phyloP scores from a whole-genome alignment of 192 early-diverging fungal species.

The Coemansia sp. region DNA sequence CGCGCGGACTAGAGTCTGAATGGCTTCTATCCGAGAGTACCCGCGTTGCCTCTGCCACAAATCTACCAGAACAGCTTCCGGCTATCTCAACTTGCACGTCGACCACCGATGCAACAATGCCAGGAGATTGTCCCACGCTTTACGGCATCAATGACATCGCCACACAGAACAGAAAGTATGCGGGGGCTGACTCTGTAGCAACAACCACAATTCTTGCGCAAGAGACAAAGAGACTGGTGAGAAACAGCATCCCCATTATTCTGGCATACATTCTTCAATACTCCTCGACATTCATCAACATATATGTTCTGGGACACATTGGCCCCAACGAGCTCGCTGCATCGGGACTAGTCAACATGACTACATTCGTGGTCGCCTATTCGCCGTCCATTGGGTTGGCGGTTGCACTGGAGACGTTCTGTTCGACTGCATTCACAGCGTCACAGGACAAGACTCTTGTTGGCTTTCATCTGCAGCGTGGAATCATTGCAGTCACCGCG shows the following conservation, averaged over 20 bases:
- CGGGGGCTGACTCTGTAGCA: neutral
- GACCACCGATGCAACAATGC: too few species aligned
- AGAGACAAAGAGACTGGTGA: neutral
- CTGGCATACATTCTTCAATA: slow-evolving; percentile 64
- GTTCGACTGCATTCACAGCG: slow-evolving; percentile 35
- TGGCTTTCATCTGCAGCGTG: slow-evolving; percentile 44
- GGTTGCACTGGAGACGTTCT: slow-evolving; percentile 47
- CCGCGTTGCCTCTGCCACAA: too few species aligned
- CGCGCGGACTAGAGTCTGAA: too few species aligned
- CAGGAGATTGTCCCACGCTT: too few species aligned
- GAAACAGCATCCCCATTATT: slow-evolving; percentile 50
- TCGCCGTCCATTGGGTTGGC: slow-evolving; percentile 65
- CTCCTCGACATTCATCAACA: slow-evolving; percentile 61
- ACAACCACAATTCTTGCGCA: neutral
- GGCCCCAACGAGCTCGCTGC: slow-evolving; percentile 66
- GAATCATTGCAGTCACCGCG: slow-evolving; percentile 31
- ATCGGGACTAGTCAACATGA: slow-evolving; percentile 67
- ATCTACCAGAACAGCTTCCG: too few species aligned
- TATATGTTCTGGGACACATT: slow-evolving; percentile 63
- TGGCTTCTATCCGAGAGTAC: too few species aligned
- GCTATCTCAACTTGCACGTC: too few species aligned
- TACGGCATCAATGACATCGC: too few species aligned
- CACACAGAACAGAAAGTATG: neutral
- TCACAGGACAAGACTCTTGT: slow-evolving; percentile 36
- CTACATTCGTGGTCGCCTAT: slow-evolving; percentile 64